These are phyloP conservation scores for Luffa aegyptiaca DNA, from an alignment of 306 rosid genomes.

Conservation along the genomic window DNA sequence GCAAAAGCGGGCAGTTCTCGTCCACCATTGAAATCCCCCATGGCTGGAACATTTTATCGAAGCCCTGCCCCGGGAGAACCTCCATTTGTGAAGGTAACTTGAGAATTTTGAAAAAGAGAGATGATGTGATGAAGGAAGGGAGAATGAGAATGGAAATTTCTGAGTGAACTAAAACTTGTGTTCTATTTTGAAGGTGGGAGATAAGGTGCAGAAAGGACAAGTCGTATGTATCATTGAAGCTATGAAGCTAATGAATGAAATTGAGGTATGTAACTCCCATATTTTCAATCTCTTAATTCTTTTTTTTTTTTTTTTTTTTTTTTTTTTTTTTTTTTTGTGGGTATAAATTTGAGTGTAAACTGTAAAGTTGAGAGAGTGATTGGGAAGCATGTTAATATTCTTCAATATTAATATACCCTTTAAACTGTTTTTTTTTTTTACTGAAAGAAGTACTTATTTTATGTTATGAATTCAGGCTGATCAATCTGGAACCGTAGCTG, in stretches of 20 bases:
- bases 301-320: too few species aligned
- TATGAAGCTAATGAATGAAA: conserved; percentile 95
- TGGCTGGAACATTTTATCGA: conserved; percentile 94
- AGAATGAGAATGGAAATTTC: neutral
- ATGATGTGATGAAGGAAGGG: neutral
- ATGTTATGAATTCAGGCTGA: conserved; percentile 45
- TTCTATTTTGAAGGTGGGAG: conserved; percentile 55
- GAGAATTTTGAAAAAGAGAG: neutral
- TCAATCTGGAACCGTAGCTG: conserved; percentile 67
- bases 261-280: conserved; percentile 43
- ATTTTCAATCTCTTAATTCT: neutral
- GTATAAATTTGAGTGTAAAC: too few species aligned
- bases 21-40: conserved; percentile 70
- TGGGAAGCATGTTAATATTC: neutral
- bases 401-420: neutral
- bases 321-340: too few species aligned
- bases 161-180: neutral
- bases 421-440: too few species aligned
- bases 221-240: conserved; percentile 85
- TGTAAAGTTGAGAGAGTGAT: neutral
- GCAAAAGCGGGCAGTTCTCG: conserved; percentile 49
- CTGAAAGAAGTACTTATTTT: neutral
- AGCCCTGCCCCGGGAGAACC: conserved; percentile 75
- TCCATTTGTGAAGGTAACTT: conserved; percentile 69
- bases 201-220: conserved; percentile 87